Evolutionary conservation across 176 grass and related monocot species (phyloP), one percentile per base, ranked within the genome.

Genomic region (Paspalum notatum): DNA sequence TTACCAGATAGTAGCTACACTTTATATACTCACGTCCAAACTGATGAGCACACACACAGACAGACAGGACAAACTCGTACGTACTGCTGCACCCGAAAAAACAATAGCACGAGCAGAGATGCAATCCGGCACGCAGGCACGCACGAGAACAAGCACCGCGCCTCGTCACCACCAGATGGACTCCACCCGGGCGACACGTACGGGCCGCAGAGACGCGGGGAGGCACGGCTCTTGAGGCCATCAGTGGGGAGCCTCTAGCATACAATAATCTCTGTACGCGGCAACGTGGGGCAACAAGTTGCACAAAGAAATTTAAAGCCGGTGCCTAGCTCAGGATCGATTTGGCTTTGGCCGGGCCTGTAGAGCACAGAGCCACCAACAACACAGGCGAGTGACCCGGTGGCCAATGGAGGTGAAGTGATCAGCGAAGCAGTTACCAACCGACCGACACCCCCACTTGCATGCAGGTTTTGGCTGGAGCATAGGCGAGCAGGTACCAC

Each of bases 141-240:
- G 32, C 32, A 32, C 32, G 32, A 32, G 32, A 32, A 32, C 32
- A 32, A 32, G 32, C 32, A 58, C 60, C 12, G 17, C 8, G 50
- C 71, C 71, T 74, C 75, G 85, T 87, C 79, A 77, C 47, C 65
- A 38, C 13, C 55, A 26, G 72, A n/a, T 37, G 27, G 44, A 22
- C 39, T 69, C 78, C 71, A 22, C 0, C 12, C 2, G 39, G 45
- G 49, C 66, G 85, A 59, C 79, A 87, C 72, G 73, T 64, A 83
- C 48, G 63, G 65, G 68, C 53, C 14, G 37, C 25, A n/a, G 78
- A 52, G 32, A 32, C 32, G 32, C 32, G 32, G 32, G 2, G 32
- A 32, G 32, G 32, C 32, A 32, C 32, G 32, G 32, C 32, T 32
- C 32, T 32, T 32, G 32, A 32, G 32, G 3, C 32, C 32, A 32